Percentiles rank a stretch among this genome's conserved stretches.
These are phyloP conservation scores for Carex arenaria DNA, from an alignment of 202 grass and related monocot genomes.

Conservation along the genomic window DNA sequence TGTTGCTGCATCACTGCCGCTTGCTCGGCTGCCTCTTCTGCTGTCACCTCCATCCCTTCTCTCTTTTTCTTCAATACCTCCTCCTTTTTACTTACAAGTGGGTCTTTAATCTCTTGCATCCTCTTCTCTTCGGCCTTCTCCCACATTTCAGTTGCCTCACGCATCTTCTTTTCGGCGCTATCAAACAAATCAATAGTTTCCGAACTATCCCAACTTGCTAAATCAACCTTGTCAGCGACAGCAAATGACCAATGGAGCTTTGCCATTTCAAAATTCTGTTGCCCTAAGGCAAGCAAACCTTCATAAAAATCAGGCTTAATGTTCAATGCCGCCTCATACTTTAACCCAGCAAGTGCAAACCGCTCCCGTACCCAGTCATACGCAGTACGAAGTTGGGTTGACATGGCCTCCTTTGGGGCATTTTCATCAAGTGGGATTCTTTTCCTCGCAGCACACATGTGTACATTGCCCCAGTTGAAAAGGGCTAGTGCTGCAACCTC, in stretches of 20 bases:
- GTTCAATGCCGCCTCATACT: slow-evolving; percentile 70
- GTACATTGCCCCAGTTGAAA: slow-evolving; percentile 98
- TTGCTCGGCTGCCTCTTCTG: slow-evolving; percentile 77
- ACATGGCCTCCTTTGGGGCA: slow-evolving; percentile 62
- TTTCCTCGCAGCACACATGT: slow-evolving; percentile 97
- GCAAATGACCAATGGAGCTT: slow-evolving; percentile 97
- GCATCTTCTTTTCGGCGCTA: slow-evolving; percentile 85
- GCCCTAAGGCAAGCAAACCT: slow-evolving; percentile 91
- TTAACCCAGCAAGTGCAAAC: slow-evolving; percentile 69
- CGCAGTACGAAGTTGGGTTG: slow-evolving; percentile 57
- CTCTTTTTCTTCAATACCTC: slow-evolving; percentile 65
- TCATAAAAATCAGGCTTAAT: slow-evolving; percentile 99
- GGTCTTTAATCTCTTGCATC: slow-evolving; percentile 65
- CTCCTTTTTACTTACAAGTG: slow-evolving; percentile 48
- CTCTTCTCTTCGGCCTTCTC: slow-evolving; percentile 92
- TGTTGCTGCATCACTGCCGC: slow-evolving; percentile 87
- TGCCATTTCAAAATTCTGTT: slow-evolving; percentile 95
- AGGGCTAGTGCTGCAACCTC: slow-evolving; percentile 85
- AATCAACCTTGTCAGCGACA: slow-evolving; percentile 75
- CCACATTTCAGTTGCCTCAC: slow-evolving; percentile 90
- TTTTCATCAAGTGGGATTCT: slow-evolving; percentile 89
- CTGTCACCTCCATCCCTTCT: slow-evolving; percentile 46
- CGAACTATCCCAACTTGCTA: slow-evolving; percentile 71
- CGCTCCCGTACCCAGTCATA: slow-evolving; percentile 83
- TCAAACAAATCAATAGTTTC: slow-evolving; percentile 85